phyloP scores from a whole-genome alignment of 163 green algal genomes.

The Chlamydomonas reinhardtii region DNA sequence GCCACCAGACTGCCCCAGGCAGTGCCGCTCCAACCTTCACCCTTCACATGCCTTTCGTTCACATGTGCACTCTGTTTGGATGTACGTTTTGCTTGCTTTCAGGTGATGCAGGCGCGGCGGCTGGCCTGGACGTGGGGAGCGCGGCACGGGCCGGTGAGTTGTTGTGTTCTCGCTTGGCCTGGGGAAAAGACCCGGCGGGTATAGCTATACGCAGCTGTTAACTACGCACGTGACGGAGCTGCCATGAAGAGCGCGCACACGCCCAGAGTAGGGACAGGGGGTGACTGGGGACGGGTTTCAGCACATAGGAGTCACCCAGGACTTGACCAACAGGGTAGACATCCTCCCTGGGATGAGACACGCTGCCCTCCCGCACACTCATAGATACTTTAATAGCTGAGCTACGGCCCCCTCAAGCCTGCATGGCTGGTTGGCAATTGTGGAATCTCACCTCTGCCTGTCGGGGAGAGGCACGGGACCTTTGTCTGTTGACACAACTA shows the following conservation, averaged over 20 bases:
- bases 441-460: slow-evolving; percentile 9
- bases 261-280: slow-evolving; percentile 7
- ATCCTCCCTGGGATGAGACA: too few relatives aligned
- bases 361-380: neutral
- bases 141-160: slow-evolving; percentile 8
- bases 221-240: slow-evolving; percentile 3
- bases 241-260: slow-evolving; percentile 6
- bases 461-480: neutral
- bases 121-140: slow-evolving; percentile 2
- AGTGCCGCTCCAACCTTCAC: neutral
- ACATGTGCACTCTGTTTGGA: slow-evolving; percentile 1
- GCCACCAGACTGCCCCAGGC: neutral
- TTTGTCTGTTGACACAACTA: neutral
- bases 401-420: slow-evolving; percentile 11
- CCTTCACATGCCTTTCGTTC: neutral
- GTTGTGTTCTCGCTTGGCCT: neutral
- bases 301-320: neutral
- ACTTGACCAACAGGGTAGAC: too few relatives aligned
- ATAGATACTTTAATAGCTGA: neutral
- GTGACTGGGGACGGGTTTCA: slow-evolving; percentile 9
- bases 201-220: neutral
- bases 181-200: slow-evolving; percentile 1
- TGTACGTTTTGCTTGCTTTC: slow-evolving; percentile 2
- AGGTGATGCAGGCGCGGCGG: neutral
- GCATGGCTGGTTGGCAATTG: slow-evolving; percentile 17